Evolutionary conservation across 2,329 filamentous ascomycete genomes (phyloP).

Genomic region (Botrytis deweyae): DNA sequence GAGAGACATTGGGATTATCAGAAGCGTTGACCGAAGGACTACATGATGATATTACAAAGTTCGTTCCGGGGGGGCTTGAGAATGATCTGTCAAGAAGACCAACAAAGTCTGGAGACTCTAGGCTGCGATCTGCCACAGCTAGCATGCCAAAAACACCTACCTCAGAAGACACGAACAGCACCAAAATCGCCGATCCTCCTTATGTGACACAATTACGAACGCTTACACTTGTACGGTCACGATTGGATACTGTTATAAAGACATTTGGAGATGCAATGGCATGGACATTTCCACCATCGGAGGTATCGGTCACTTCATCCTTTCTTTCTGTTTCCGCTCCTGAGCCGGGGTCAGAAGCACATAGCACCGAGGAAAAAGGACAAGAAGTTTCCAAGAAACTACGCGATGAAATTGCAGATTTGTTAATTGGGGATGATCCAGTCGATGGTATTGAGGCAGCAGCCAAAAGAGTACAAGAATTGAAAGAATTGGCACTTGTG

Average conservation of each 20-base stretch:
- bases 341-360: conserved; percentile 62
- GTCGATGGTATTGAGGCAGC: conserved; percentile 72
- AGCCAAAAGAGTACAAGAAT: conserved; percentile 68
- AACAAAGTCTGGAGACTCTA: conserved; percentile 34
- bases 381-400: conserved; percentile 73
- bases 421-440: conserved; percentile 62
- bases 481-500: conserved; percentile 73
- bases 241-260: conserved; percentile 87
- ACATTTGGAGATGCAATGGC: conserved; percentile 95
- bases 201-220: conserved; percentile 80
- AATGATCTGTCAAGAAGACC: conserved; percentile 31
- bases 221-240: conserved; percentile 74
- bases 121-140: conserved; percentile 32
- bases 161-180: conserved; percentile 29
- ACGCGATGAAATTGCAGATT: conserved; percentile 66
- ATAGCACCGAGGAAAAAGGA: conserved; percentile 81
- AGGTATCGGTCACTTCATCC: conserved; percentile 77
- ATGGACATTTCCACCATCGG: conserved; percentile 86
- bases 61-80: conserved; percentile 56
- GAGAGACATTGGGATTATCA: conserved; percentile 77
- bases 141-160: conserved; percentile 34
- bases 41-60: conserved; percentile 68
- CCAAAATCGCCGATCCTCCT: conserved; percentile 50
- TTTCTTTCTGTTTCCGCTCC: conserved; percentile 90
- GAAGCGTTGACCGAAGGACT: conserved; percentile 75